Base-by-base conservation (phyloP, 140 eudicot genomes). In the Flaveria floridana region DNA sequence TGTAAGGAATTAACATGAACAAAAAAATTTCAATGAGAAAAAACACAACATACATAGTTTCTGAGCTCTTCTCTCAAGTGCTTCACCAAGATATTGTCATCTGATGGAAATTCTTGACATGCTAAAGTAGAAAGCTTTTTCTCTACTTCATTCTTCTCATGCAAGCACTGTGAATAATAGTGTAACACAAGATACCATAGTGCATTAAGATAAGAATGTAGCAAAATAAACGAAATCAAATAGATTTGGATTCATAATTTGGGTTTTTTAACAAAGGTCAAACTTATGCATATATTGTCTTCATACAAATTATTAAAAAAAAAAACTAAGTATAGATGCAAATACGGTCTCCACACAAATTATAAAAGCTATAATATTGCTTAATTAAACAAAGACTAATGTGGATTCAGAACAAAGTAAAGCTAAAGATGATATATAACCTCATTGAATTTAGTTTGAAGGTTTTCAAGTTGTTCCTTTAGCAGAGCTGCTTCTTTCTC, bases 11-110 rank as follows among this genome's bases (percentile, higher is more conserved):
- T 39, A 4, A 66, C 16, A 39, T 66, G 18, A 66, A 42, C 11
- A 3, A 65, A 58, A 47, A 19, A 62, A 66, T 21, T 71, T 42
- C 8, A 73, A 46, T 52, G 65, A 46, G 42, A 19, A 50, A 70
- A 51, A 71, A 77, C 48, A 71, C 53, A 58, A 75, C 96, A 52
- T 86, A 92, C 98, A 80, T 86, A 86, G 72, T 63, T 83, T 84
- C 85, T 79, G 50, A 92, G 95, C 84, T 92, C 96, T 73, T 89
- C 96, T 59, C 84, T 90, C 89, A 92, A 82, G 76, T 92, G 90
- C 82, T 89, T 92, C 83, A 92, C 92, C 88, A 92, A 85, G 26
- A 86, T 78, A 81, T 39, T 74, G 85, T 79, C 81, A 62, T 88
- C 92, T 59, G 90, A 84, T 30, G 92, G 59, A 79, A 70, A 14